A percentile compares a stretch with the other conserved stretches of the same genome.
Evolutionary conservation across 2,329 filamentous ascomycete species (phyloP).

Genomic region (Lasiodiplodia sp.): DNA sequence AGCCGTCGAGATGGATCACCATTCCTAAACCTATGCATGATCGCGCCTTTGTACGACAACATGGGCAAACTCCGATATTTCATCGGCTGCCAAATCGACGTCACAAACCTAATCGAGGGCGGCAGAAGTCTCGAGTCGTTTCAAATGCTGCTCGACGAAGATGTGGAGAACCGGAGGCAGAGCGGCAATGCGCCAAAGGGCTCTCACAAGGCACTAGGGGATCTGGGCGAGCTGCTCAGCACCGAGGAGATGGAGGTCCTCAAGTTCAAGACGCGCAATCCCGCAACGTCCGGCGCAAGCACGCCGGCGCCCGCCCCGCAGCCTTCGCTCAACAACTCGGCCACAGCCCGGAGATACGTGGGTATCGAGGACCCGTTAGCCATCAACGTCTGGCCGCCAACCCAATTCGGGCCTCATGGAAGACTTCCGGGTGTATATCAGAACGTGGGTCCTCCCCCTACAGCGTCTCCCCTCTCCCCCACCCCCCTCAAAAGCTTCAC

Average conservation of each 20-base stretch:
- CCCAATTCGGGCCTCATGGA: conserved; percentile 43
- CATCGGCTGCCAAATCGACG: conserved; percentile 75
- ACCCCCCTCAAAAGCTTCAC: conserved; percentile 1
- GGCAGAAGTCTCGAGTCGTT: conserved; percentile 70
- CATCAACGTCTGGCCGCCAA: conserved; percentile 39
- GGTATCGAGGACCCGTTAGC: conserved; percentile 47
- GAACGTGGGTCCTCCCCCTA: conserved; percentile 58
- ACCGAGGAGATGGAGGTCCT: conserved; percentile 55
- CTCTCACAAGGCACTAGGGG: conserved; percentile 36
- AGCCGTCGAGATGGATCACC: conserved; percentile 72
- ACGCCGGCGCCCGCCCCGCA: conserved; percentile 65
- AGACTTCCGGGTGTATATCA: conserved; percentile 62
- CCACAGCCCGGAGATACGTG: conserved; percentile 35
- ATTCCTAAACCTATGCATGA: conserved; percentile 76
- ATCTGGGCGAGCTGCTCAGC: conserved; percentile 43
- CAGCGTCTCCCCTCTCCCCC: background rate
- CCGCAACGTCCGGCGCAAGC: conserved; percentile 56
- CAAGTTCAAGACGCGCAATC: conserved; percentile 66
- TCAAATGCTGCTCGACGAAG: conserved; percentile 52
- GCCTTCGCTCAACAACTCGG: conserved; percentile 52
- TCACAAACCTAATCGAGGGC: conserved; percentile 71
- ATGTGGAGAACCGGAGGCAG: conserved; percentile 24
- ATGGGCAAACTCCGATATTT: conserved; percentile 70
- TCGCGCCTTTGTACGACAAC: conserved; percentile 71
- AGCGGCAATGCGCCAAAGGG: conserved; percentile 32